These are phyloP conservation scores for Phaseolus coccineus DNA, from an alignment of 331 rosid species.

Conservation along the genomic window DNA sequence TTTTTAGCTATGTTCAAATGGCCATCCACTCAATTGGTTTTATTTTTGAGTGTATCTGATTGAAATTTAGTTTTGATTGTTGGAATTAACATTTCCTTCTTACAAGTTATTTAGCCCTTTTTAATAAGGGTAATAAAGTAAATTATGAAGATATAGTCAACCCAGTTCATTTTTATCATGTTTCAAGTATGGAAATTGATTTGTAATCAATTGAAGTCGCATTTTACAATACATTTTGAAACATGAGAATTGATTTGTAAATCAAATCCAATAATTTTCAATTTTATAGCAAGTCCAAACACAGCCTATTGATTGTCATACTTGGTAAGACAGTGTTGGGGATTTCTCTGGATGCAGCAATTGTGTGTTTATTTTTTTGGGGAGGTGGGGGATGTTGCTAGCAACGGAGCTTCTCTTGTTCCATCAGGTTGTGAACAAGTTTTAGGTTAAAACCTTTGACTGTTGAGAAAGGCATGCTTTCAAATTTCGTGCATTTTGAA, in stretches of 20 bases:
- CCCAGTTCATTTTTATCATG: neutral
- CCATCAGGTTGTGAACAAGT: neutral
- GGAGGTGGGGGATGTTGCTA: too few species aligned
- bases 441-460: neutral
- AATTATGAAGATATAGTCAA: neutral
- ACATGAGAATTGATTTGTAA: neutral
- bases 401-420: constrained; percentile 9
- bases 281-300: neutral
- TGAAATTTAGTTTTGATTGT: neutral
- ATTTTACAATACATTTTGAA: neutral
- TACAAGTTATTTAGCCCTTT: neutral
- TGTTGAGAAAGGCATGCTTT: neutral
- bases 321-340: neutral
- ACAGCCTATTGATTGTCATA: constrained; percentile 1
- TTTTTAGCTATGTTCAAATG: neutral
- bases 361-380: too few species aligned
- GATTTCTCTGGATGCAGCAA: neutral
- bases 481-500: neutral
- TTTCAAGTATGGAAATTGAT: neutral
- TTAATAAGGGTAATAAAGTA: constrained; percentile 10
- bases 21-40: neutral
- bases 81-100: constrained; percentile 2
- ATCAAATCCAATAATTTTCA: neutral
- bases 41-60: constrained; percentile 24
- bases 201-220: neutral